Evolutionary conservation across 805 yeast species (phyloP).

Genomic region (Ogataea methylovora): DNA sequence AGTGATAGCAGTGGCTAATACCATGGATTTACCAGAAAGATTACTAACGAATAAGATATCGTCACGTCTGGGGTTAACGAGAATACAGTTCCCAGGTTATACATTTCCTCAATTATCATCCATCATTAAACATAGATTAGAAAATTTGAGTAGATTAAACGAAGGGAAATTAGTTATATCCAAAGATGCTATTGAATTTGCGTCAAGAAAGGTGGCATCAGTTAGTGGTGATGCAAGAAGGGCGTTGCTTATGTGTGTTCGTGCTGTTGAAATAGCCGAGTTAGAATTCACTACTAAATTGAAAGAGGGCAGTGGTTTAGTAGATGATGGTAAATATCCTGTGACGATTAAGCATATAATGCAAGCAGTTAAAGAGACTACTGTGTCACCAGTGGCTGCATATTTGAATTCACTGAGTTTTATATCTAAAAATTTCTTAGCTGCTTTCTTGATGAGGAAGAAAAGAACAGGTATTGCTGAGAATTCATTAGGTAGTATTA

Average conservation of each 20-base stretch:
- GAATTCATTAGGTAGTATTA: constrained; percentile 62
- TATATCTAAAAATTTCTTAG: constrained; percentile 64
- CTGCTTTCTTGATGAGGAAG: constrained; percentile 54
- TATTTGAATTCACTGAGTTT: constrained; percentile 57
- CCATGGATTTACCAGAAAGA: constrained; percentile 95
- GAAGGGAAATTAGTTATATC: constrained; percentile 40
- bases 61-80: constrained; percentile 80
- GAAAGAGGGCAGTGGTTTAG: constrained; percentile 8
- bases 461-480: constrained; percentile 68
- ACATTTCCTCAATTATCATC: constrained; percentile 67
- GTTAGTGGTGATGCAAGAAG: constrained; percentile 97
- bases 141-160: constrained; percentile 30
- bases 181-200: constrained; percentile 81
- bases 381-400: constrained; percentile 61
- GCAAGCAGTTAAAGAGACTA: constrained; percentile 72
- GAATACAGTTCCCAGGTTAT: constrained; percentile 87
- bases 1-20: constrained; percentile 91
- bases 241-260: constrained; percentile 76
- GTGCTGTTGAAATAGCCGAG: constrained; percentile 89
- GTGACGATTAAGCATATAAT: constrained; percentile 72
- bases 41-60: constrained; percentile 81
- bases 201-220: constrained; percentile 89
- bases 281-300: constrained; percentile 36
- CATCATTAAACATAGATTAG: constrained; percentile 68
- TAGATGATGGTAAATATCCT: constrained; percentile 32